Evolutionary conservation across 805 yeast species (phyloP).

Genomic region (Teunomyces tritomae): DNA sequence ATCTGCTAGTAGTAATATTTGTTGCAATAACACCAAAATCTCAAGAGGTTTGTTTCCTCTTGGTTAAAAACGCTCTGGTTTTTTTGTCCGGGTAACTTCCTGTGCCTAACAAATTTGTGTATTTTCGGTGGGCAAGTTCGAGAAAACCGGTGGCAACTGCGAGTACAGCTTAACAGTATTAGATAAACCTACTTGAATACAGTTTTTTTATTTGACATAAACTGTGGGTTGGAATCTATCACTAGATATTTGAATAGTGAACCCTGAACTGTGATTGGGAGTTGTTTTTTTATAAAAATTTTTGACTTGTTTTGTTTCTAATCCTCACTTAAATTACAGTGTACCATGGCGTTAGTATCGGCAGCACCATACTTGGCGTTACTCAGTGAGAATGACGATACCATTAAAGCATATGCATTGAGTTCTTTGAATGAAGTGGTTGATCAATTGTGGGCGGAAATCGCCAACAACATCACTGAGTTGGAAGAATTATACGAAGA

Average conservation of each 20-base stretch:
- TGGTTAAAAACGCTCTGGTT: neutral
- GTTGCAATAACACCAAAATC: no score
- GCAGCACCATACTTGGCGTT: constrained; percentile 93
- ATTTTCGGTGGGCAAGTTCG: constrained; percentile 1
- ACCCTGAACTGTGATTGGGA: neutral
- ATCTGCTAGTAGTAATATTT: no score
- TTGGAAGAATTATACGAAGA: constrained; percentile 93
- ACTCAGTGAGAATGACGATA: constrained; percentile 74
- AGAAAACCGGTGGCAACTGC: constrained; percentile 3
- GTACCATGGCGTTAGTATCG: constrained; percentile 62
- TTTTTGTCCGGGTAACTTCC: constrained; percentile 1
- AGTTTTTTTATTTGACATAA: neutral
- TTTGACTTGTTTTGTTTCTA: neutral
- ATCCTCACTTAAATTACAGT: neutral
- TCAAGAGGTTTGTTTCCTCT: no score
- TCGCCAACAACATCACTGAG: constrained; percentile 82
- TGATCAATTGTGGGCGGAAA: constrained; percentile 95
- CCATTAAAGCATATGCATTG: constrained; percentile 80
- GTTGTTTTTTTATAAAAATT: neutral
- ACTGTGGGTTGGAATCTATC: neutral
- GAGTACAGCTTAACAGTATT: neutral
- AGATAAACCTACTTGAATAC: neutral
- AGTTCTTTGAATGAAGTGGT: constrained; percentile 76
- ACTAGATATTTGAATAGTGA: neutral
- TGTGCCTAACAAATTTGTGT: neutral